Evolutionary conservation across 345 rosid genomes (phyloP).

Genomic region (Syzygium jambos): DNA sequence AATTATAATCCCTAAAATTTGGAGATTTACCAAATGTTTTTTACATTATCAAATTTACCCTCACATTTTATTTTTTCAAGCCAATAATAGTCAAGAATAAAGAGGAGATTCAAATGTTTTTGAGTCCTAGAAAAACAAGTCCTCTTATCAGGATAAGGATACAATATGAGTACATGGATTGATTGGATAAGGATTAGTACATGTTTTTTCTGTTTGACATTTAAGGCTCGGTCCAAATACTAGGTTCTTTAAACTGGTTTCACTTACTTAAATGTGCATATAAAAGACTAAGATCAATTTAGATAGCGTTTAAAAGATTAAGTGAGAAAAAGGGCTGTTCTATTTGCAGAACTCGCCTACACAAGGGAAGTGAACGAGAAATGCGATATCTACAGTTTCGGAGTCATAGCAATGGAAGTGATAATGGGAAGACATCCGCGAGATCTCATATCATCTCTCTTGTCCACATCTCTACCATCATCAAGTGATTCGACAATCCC

Average conservation of each 20-base stretch:
- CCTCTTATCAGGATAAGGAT: neutral
- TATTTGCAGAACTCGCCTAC: slow-evolving; percentile 1
- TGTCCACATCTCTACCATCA: neutral
- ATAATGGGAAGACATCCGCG: neutral
- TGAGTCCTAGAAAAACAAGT: neutral
- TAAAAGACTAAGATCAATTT: neutral
- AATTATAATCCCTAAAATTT: too few relatives aligned
- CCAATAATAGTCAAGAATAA: neutral
- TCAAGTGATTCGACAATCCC: neutral
- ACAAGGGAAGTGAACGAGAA: neutral
- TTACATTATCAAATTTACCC: neutral
- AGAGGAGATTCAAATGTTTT: neutral
- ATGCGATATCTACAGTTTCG: neutral
- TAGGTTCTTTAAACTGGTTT: neutral
- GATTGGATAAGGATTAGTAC: neutral
- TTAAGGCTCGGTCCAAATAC: neutral
- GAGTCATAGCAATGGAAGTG: neutral
- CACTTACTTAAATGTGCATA: neutral
- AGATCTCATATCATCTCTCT: neutral
- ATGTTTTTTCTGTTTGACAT: neutral
- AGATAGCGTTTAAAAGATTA: too few relatives aligned
- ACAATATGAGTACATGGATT: neutral
- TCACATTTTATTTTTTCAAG: neutral
- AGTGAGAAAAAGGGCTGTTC: neutral
- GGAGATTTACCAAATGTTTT: too few relatives aligned